Base-by-base conservation (phyloP, 306 rosid genomes). In the Sesbania bispinosa region DNA sequence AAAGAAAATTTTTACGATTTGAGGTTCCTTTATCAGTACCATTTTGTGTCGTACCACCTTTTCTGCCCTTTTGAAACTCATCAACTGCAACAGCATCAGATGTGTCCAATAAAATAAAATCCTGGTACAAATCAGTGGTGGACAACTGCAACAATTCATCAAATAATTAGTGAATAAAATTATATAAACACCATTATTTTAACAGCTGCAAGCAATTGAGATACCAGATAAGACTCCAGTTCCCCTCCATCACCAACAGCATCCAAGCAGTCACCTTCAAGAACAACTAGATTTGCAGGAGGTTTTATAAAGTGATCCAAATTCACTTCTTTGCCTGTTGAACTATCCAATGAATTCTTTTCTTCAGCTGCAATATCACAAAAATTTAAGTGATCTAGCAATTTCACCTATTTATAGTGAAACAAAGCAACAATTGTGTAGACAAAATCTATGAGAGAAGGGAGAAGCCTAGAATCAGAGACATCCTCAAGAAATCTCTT, bases 191-290 rank as follows among this genome's bases (percentile, higher is more conserved):
- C 39, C 15, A 8, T 39, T 18, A 32, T 16, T 33, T 11, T 52
- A 76, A 74, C 26, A 59, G 80, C 57, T 77, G 78, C 81, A 71
- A 71, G 76, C 67, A 75, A 71, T 43, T 47, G 55, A 10, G 9
- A 62, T 94, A 94, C 98, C 98, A 90, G 88, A 81, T 87, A 90
- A 11, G 97, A 85, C 80, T 87, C 97, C 80, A 90, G 78, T 72
- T 94, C 98, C 73, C 96, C 93, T 5, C 87, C 89, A 86, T 89
- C 96, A 79, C 92, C 96, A 39, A 81, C 67, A 19, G 87, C 69
- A 74, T 90, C 98, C 69, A 94, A 79, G 84, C 98, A 94, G 76
- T 90, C 98, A 15, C 98, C 97, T 83, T 94, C 98, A 16, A 90
- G 95, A 65, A 94, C 96, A 73, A 90, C 96, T 50, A 94, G 73